phyloP scores from a whole-genome alignment of 129 eudicot genomes.

The Erigeron canadensis region DNA sequence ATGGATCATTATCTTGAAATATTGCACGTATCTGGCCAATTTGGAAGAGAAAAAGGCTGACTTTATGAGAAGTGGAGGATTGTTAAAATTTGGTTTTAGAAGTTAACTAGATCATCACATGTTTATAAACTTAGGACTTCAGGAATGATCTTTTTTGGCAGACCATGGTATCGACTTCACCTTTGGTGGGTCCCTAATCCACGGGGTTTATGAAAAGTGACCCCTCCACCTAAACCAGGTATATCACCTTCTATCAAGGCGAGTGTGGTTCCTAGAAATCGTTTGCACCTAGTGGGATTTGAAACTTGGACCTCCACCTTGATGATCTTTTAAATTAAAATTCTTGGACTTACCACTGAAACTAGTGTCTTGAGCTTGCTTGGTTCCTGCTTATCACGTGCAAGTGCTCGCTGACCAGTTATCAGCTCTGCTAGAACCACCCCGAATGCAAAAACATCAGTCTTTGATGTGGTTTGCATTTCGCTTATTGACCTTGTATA shows the following conservation, averaged over 20 bases:
- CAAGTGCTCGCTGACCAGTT: constrained; percentile 47
- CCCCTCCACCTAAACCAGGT: too few species aligned
- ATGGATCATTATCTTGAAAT: constrained; percentile 35
- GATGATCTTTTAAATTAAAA: neutral
- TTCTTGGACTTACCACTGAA: constrained; percentile 31
- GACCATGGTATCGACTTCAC: too few species aligned
- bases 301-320: too few species aligned
- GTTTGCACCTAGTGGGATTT: too few species aligned
- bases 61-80: neutral
- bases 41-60: constrained; percentile 4
- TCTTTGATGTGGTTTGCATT: constrained; percentile 45
- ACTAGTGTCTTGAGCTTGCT: constrained; percentile 36
- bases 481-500: constrained; percentile 37
- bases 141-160: neutral
- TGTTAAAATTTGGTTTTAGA: neutral
- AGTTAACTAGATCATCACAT: neutral
- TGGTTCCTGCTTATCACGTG: constrained; percentile 38
- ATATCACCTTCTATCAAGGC: too few species aligned
- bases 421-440: constrained; percentile 45
- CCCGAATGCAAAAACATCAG: constrained; percentile 47
- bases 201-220: too few species aligned
- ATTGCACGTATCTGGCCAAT: constrained; percentile 28
- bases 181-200: too few species aligned
- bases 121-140: neutral
- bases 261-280: too few species aligned